Base-by-base conservation (phyloP, 1,284 basidiomycete species). In the Cutaneotrichosporon cutaneum region DNA sequence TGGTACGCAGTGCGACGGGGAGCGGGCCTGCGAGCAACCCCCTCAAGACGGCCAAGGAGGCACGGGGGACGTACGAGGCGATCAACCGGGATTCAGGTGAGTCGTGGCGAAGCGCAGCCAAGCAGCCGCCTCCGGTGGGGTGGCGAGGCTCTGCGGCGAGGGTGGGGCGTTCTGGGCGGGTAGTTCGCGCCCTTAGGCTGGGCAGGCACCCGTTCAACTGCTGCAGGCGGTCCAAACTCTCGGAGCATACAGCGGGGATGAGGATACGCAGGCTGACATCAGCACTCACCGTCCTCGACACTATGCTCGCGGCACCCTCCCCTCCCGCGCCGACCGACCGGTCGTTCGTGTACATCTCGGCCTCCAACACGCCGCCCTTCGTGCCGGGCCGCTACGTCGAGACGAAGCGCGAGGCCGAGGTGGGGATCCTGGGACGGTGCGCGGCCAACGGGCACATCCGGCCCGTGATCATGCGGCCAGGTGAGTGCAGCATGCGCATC, bases 281-380 rank as follows among this genome's bases (percentile, higher is more conserved):
- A 91, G 89, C 55, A 2, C 42, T 44, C 39, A 27, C n/a, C 16
- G 87, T 90, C 33, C 88, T 90, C 72, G 84, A 89, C 73, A 85
- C 89, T 9, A 90, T 91, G 75, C 68, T 88, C 11, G 24, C 61
- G 4, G 68, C 61, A 59, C 73, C 55, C 21, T 27, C 51, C 1
- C 32, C 47, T 1, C 55, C 30, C 67, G 76, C 56, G 4, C 24
- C 58, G 4, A 22, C 33, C 33, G 52, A 54, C 21, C 30, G 68
- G 54, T 86, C 92, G 6, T 98, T 99, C 79, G 84, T 97, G 48
- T 98, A 90, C 80, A 84, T 99, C 64, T 99, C 95, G 35, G 94
- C 95, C 5, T 94, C 94, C 70, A 94, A 97, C 73, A 86, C 94
- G 48, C 85, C 91, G 27, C 95, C 95, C 2, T 73, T 95, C 67